Conservation (phyloP, 2,329 filamentous ascomycete genomes). For the Microdochium paspali region DNA sequence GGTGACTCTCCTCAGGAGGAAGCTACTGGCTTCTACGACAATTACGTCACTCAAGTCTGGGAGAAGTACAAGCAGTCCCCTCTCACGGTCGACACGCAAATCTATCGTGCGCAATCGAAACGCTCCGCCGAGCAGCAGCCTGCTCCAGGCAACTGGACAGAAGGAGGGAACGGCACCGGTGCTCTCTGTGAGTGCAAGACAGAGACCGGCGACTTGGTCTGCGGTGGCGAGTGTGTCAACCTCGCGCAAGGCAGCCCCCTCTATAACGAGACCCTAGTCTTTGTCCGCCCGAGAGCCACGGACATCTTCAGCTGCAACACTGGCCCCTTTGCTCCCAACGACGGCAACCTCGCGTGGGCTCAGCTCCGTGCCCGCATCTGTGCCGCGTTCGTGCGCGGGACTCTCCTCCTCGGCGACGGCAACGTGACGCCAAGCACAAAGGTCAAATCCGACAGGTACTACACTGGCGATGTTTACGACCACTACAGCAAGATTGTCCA, state of each 20-base stretch:
- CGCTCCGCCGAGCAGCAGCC: too few species aligned
- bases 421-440: slow-evolving; percentile 27
- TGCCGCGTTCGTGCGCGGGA: slow-evolving; percentile 34
- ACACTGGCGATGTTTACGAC: slow-evolving; percentile 27
- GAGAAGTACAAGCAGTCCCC: slow-evolving; percentile 20
- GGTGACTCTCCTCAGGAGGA: not conserved
- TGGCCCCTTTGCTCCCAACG: slow-evolving; percentile 27
- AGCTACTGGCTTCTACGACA: slow-evolving; percentile 25
- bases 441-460: slow-evolving; percentile 26
- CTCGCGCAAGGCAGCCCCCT: slow-evolving; percentile 18
- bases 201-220: slow-evolving; percentile 25
- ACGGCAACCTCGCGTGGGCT: slow-evolving; percentile 14
- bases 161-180: slow-evolving; percentile 11
- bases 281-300: slow-evolving; percentile 25
- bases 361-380: slow-evolving; percentile 34
- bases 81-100: slow-evolving; percentile 31
- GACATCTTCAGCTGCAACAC: slow-evolving; percentile 39
- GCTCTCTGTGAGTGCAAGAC: slow-evolving; percentile 12
- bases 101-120: not conserved
- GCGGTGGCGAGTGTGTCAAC: slow-evolving; percentile 16
- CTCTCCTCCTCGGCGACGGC: slow-evolving; percentile 31
- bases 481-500: slow-evolving; percentile 53
- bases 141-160: slow-evolving; percentile 2
- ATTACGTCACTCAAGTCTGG: slow-evolving; percentile 33
- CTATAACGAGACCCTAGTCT: slow-evolving; percentile 26